Evolutionary conservation across 2,329 filamentous ascomycete genomes (phyloP), one percentile per base, ranked within the genome.

Genomic region (Diplodia corticola): DNA sequence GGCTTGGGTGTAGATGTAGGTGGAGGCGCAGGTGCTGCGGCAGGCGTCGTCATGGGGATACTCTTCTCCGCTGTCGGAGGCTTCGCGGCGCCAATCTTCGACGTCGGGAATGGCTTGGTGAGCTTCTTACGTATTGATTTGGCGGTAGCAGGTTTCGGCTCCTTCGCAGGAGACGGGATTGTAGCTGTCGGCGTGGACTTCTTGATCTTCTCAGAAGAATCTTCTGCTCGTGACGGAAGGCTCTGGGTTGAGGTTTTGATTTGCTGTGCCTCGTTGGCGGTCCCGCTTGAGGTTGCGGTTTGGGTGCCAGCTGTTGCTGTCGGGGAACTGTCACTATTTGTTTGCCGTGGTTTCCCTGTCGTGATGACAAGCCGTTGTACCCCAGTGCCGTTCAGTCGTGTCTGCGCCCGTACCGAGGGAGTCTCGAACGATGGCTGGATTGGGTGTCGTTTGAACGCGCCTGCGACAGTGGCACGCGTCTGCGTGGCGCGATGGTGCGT

Each of bases 331-430:
- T 33, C 5, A 20, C 40, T n/a, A 5, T 17, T 37, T 37, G 3
- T 26, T 50, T 28, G n/a, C 35, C 26, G 28, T 37, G 28, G 24
- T 55, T 24, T 48, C n/a, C 64, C 53, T 0, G 64, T 59, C 30
- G n/a, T 60, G 10, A 65, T 24, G 13, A 65, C 64, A 5, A 65
- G 20, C 2, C 64, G n/a, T 22, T 57, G 64, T 17, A 65, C 64
- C 15, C 64, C 64, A 6, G 28, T 65, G 3, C 64, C 64, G 24
- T 60, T 51, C 9, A 65, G 28, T 17, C 64, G 26, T 13, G 63
- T 65, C 10, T 50, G n/a, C 28, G 30, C 63, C 2, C 37, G 44
- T 13, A 64, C 33, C 1, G 61, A 12, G 3, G 40, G 51, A 15
- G 63, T 57, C 54, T 59, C 44, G 22, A 51, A 51, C 9, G 50